Base-by-base conservation (phyloP, 2,329 filamentous ascomycete genomes). In the Mollisiaceae sp. region DNA sequence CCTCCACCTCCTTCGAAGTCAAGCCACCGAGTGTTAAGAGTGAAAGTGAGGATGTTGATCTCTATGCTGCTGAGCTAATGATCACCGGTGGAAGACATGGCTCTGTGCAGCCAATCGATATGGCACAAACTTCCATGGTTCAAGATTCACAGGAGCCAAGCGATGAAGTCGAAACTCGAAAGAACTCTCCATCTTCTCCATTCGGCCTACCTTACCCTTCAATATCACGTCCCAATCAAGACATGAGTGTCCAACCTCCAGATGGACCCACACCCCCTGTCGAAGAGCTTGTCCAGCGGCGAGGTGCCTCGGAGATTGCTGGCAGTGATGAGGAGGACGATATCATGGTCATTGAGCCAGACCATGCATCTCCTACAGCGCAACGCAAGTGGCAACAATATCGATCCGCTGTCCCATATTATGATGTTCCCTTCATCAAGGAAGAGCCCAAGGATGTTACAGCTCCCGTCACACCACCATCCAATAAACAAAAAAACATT, bases 381-480 rank as follows among this genome's bases (percentile, higher is more conserved):
- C 47, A 55, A 22, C 12, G 15, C 4, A 63, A 60, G 27, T 67
- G 56, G 62, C 36, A 22, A 18, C 18, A 36, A 22, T 36, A 18
- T 60, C 57, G 4, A 12, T 35, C 22, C 2, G 27, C 20, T 27
- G 11, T 18, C 3, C 4, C 22, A 35, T 1, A 45, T 20, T 15
- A 57, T 18, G 43, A 60, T 12, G 56, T 32, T 59, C 36, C 57
- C 6, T 59, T 63, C 56, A 27, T 65, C 47, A 63, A 65, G 57
- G 18, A 32, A 39, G 64, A 63, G 50, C 56, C 47, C 12, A 55
- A 24, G 47, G 55, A 62, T 9, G 24, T 52, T 41, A 20, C 47
- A 27, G 47, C 20, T 27, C 47, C 20, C 15, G 12, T 18, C 9
- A 14, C 54, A 8, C 54, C 54, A 38, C 54, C 54, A 11, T n/a